Evolutionary conservation across 73 alveolate species (phyloP), one percentile per base, ranked within the genome.

Genomic region (Paramecium tetraurelia): DNA sequence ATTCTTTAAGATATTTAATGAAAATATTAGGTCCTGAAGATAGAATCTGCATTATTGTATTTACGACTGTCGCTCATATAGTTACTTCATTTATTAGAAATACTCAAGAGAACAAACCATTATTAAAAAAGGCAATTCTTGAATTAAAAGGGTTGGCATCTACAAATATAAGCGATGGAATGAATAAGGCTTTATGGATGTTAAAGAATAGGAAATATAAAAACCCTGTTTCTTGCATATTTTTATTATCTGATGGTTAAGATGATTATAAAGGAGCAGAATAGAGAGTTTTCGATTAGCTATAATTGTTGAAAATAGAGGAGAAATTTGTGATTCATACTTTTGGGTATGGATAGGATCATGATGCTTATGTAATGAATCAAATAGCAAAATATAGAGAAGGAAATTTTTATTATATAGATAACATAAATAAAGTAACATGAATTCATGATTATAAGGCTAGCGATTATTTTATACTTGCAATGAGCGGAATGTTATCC

Each of bases 291-390:
- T 83, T 58, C 38, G 93, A 93, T n/a, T 36, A 86, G n/a, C 58
- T 93, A 18, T 85, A 88, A 83, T 89, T 12, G 16, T 36, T 72
- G 38, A 40, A 93, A 35, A 75, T 72, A 46, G 77, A 93, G 24
- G 86, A 92, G 50, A 92, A 93, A 7, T 93, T 93, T 92, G 92
- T 96, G 75, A 71, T 95, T 10, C 98, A 96, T 88, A 93, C 98
- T 8, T 96, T 96, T 93, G 98, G 98, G 3, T 96, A 96, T 93
- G 98, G 98, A 38, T 96, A 71, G 11, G 96, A 96, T 85, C 96
- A 96, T 68, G 98, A 96, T 38, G 95, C 97, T 29, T 85, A 92
- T 33, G 89, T 96, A 2, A 92, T 96, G 96, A 95, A 94, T 92
- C 87, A 86, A 83, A 93, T 96, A 71, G 98, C 98, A 38, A 92